Evolutionary conservation across 495 filamentous ascomycete species (phyloP).

Genomic region (Hypoxylon intermedium): DNA sequence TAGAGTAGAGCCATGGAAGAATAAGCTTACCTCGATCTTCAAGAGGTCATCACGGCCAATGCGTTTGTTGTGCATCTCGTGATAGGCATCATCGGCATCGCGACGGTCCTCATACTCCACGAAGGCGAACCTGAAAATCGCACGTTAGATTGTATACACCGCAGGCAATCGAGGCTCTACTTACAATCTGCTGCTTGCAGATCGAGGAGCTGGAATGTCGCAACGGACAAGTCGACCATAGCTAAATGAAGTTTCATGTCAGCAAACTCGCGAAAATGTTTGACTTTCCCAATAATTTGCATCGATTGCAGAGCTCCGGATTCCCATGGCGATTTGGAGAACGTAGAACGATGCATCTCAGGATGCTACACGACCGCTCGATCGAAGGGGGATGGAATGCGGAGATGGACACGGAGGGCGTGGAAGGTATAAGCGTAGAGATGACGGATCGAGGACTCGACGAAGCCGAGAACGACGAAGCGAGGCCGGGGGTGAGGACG

Average conservation of each 20-base stretch:
- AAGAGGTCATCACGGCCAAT: slow-evolving; percentile 94
- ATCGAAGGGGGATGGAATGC: slow-evolving; percentile 53
- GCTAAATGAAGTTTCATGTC: slow-evolving; percentile 61
- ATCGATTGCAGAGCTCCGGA: slow-evolving; percentile 41
- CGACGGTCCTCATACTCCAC: slow-evolving; percentile 99
- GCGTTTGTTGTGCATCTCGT: slow-evolving; percentile 99
- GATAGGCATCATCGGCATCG: slow-evolving; percentile 98
- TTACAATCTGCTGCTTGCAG: slow-evolving; percentile 91
- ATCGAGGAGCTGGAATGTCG: slow-evolving; percentile 95
- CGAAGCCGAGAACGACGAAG: slow-evolving; percentile 48
- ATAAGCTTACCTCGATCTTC: slow-evolving; percentile 87
- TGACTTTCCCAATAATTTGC: slow-evolving; percentile 42
- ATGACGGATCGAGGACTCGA: slow-evolving; percentile 49
- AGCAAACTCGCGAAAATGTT: slow-evolving; percentile 45
- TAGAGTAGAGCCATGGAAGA: too few species aligned
- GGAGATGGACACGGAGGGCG: slow-evolving; percentile 50
- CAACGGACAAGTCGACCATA: slow-evolving; percentile 98
- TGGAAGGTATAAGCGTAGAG: slow-evolving; percentile 49
- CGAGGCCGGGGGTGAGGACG: slow-evolving; percentile 41
- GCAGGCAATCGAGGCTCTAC: slow-evolving; percentile 49
- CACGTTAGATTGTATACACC: slow-evolving; percentile 27
- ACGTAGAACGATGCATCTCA: slow-evolving; percentile 47
- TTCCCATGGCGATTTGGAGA: slow-evolving; percentile 45
- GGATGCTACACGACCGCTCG: slow-evolving; percentile 62
- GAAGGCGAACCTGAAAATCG: slow-evolving; percentile 82